Conservation (phyloP, 1,284 basidiomycete species). For the Volvariella volvacea region DNA sequence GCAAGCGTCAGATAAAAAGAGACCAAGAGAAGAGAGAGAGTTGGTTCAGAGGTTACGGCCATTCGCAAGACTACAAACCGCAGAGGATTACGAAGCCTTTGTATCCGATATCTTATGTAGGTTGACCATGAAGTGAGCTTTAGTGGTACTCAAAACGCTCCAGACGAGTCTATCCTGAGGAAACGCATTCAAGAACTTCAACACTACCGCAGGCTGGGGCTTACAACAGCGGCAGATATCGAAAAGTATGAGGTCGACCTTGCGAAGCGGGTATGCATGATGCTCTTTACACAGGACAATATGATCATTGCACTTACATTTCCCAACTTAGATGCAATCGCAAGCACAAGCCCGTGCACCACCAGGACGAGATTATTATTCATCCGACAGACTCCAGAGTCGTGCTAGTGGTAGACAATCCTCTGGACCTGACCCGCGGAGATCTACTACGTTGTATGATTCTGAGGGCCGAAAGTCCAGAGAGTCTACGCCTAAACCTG, state of each 20-base stretch:
- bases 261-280: constrained; percentile 43
- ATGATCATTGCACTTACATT: constrained; percentile 1
- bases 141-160: background rate
- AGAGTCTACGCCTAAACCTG: constrained; percentile 47
- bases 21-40: constrained; percentile 88
- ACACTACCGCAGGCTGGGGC: constrained; percentile 78
- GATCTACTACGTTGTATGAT: constrained; percentile 27
- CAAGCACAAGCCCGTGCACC: constrained; percentile 55
- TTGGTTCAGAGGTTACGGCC: constrained; percentile 86
- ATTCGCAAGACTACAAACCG: constrained; percentile 89
- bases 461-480: constrained; percentile 49
- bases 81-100: constrained; percentile 88
- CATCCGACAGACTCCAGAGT: constrained; percentile 44
- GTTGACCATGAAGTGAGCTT: constrained; percentile 15
- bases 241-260: constrained; percentile 81
- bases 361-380: constrained; percentile 42
- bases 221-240: constrained; percentile 79
- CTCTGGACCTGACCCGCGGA: constrained; percentile 49
- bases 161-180: constrained; percentile 81
- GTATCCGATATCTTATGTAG: constrained; percentile 85
- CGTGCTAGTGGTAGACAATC: constrained; percentile 44
- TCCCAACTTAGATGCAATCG: constrained; percentile 6
- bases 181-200: constrained; percentile 87
- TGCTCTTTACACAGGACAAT: too few species aligned
- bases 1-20: constrained; percentile 86